Percentiles rank a stretch among this genome's conserved stretches.
These are phyloP conservation scores for Crepidotus variabilis DNA, from an alignment of 768 basidiomycete species.

Conservation along the genomic window DNA sequence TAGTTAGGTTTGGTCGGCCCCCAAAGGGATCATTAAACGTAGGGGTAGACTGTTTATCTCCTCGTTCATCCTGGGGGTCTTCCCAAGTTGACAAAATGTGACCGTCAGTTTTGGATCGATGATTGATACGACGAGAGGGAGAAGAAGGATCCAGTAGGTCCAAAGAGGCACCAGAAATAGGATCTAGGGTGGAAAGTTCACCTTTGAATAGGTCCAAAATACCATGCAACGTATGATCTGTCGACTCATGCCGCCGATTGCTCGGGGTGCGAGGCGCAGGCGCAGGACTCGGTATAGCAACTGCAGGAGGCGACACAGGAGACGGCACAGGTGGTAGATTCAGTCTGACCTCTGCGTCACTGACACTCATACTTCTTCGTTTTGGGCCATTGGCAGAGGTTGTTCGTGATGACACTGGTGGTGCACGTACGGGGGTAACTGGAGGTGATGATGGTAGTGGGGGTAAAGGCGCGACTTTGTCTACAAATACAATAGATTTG, in stretches of 20 bases:
- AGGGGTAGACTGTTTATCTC: constrained; percentile 11
- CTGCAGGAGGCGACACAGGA: constrained; percentile 28
- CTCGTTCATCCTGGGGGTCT: constrained; percentile 17
- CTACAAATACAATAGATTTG: constrained; percentile 54
- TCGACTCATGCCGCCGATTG: constrained; percentile 16
- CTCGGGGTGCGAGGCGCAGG: constrained; percentile 9
- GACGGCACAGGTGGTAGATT: constrained; percentile 26
- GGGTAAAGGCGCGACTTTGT: constrained; percentile 35
- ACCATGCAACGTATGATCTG: constrained; percentile 48
- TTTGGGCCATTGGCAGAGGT: constrained; percentile 26
- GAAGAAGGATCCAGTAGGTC: constrained; percentile 67
- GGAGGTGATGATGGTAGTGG: constrained; percentile 27
- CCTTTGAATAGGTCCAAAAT: constrained; percentile 74
- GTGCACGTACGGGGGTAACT: constrained; percentile 25
- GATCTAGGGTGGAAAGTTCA: constrained; percentile 64
- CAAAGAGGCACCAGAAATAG: constrained; percentile 45
- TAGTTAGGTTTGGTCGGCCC: background rate
- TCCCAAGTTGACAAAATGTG: constrained; percentile 18
- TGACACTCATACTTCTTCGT: constrained; percentile 72
- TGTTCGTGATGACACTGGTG: constrained; percentile 14
- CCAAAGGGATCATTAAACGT: constrained; percentile 5
- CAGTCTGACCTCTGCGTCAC: constrained; percentile 57
- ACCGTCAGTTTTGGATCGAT: constrained; percentile 33
- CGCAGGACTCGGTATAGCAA: constrained; percentile 14
- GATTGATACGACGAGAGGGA: constrained; percentile 41